These are phyloP conservation scores for Macadamia tetraphylla DNA, from an alignment of 164 flowering plant genomes.

Conservation along the genomic window DNA sequence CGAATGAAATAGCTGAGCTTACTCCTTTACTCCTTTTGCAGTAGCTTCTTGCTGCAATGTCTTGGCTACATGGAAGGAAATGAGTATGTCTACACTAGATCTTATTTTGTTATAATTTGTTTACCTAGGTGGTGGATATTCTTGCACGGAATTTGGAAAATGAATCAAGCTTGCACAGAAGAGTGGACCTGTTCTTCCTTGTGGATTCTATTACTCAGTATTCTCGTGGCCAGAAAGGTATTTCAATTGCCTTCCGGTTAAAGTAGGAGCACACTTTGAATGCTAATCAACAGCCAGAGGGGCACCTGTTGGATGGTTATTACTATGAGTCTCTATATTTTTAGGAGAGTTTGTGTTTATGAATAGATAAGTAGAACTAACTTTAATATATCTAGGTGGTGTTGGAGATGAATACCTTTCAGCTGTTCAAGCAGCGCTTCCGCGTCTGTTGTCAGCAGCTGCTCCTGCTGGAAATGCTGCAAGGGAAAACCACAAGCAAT, in stretches of 20 bases:
- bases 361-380: background rate
- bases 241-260: background rate
- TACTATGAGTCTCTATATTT: too few relatives aligned
- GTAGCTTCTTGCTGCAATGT: too few relatives aligned
- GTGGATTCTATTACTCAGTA: conserved; percentile 92
- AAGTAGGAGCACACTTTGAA: background rate
- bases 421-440: conserved; percentile 63
- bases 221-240: conserved; percentile 84
- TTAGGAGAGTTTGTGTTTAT: too few relatives aligned
- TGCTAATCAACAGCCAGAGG: too few relatives aligned
- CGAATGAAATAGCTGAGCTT: too few relatives aligned
- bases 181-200: conserved; percentile 87
- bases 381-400: conserved; percentile 45
- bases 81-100: too few relatives aligned
- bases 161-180: conserved; percentile 62
- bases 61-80: too few relatives aligned
- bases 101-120: background rate
- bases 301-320: too few relatives aligned
- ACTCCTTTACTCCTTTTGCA: too few relatives aligned
- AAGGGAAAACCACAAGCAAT: conserved; percentile 86
- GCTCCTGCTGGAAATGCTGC: conserved; percentile 83
- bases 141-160: conserved; percentile 57
- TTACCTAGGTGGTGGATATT: conserved; percentile 66
- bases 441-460: conserved; percentile 81
- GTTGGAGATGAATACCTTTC: conserved; percentile 61